Conservation (phyloP, 1,139 yeast species). For the Yamadazyma sp. region DNA sequence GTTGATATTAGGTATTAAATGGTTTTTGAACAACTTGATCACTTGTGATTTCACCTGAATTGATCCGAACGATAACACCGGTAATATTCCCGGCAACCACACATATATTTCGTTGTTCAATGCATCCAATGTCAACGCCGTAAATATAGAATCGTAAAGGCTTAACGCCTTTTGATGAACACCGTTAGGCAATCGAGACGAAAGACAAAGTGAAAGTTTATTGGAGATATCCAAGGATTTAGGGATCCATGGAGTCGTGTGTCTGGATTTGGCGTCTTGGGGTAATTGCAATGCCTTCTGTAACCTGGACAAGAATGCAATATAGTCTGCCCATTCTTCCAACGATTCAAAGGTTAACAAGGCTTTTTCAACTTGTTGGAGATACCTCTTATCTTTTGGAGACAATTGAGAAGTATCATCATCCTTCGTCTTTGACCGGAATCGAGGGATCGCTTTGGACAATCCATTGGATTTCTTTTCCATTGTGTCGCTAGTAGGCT, state of each 20-base stretch:
- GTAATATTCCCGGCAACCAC: conserved; percentile 91
- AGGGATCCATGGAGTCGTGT: conserved; percentile 48
- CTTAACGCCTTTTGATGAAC: conserved; percentile 89
- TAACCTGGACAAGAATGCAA: conserved; percentile 78
- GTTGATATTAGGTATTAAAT: conserved; percentile 52
- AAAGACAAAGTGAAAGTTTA: conserved; percentile 63
- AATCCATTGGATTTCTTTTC: conserved; percentile 7
- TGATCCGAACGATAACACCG: conserved; percentile 83
- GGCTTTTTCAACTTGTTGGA: conserved; percentile 69
- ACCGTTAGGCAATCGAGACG: conserved; percentile 85
- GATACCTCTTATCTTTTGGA: conserved; percentile 50
- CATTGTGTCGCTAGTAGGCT: conserved; percentile 3
- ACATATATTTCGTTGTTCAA: conserved; percentile 54
- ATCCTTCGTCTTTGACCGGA: conserved; percentile 8
- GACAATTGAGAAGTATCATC: conserved; percentile 9
- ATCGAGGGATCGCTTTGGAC: conserved; percentile 9
- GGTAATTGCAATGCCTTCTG: conserved; percentile 60
- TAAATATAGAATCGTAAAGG: conserved; percentile 70
- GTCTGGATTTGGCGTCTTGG: conserved; percentile 32
- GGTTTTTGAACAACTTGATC: conserved; percentile 57
- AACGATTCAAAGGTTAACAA: conserved; percentile 78
- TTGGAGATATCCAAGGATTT: conserved; percentile 42
- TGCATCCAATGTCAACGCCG: conserved; percentile 51
- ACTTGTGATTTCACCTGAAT: conserved; percentile 82
- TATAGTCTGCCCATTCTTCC: conserved; percentile 98